phyloP scores from a whole-genome alignment of 2,329 filamentous ascomycete species.

The Colletotrichum tropicale region DNA sequence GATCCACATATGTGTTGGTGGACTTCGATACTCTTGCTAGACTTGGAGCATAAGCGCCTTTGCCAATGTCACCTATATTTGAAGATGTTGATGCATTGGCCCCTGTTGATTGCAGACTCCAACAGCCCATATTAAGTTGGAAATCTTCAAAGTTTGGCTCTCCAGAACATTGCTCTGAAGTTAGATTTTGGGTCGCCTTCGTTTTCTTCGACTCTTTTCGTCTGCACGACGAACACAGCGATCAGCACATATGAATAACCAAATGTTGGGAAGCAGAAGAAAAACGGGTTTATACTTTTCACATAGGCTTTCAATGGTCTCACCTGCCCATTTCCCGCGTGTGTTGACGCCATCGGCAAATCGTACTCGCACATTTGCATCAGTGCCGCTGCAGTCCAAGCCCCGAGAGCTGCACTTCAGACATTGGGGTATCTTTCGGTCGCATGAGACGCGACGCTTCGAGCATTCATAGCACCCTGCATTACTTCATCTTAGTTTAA shows the following conservation, averaged over 20 bases:
- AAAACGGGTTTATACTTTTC: background rate
- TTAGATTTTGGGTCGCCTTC: background rate
- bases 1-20: background rate
- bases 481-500: background rate
- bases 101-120: background rate
- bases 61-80: background rate
- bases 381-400: background rate
- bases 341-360: background rate
- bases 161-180: background rate
- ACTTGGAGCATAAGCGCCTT: background rate
- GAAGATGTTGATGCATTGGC: background rate
- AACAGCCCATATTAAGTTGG: background rate
- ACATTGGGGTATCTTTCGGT: background rate
- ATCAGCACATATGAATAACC: background rate
- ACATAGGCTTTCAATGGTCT: background rate
- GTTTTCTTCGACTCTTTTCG: background rate
- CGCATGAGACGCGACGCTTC: background rate
- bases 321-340: background rate
- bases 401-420: background rate
- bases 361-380: background rate
- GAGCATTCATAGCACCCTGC: background rate
- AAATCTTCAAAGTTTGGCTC: background rate
- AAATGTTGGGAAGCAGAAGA: background rate
- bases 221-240: background rate
- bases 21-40: rapidly evolving